A percentile compares a stretch with the other conserved stretches of the same genome.
These are phyloP conservation scores for Cymbopogon flexuosus DNA, from an alignment of 202 grass and related monocot genomes.

Conservation along the genomic window DNA sequence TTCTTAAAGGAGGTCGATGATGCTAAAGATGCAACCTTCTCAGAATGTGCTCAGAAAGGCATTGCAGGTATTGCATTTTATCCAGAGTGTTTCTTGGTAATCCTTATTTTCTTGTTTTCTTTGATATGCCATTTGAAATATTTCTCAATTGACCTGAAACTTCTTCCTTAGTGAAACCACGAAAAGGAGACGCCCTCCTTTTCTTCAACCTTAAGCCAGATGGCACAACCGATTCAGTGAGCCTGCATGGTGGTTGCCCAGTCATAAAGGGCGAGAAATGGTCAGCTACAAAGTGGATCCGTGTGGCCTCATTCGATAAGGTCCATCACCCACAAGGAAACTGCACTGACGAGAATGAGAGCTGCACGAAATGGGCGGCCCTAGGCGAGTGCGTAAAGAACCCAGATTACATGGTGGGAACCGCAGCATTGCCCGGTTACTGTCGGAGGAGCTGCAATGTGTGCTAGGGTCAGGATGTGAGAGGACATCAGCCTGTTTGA, in stretches of 20 bases:
- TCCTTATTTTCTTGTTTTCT: not conserved
- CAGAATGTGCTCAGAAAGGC: conserved; percentile 75
- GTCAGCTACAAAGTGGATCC: conserved; percentile 92
- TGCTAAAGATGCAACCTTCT: conserved; percentile 53
- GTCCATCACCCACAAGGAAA: conserved; percentile 47
- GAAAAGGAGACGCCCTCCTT: conserved; percentile 75
- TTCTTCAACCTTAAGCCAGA: conserved; percentile 88
- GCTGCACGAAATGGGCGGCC: conserved; percentile 60
- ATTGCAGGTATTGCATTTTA: conserved; percentile 54
- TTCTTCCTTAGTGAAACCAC: conserved; percentile 64
- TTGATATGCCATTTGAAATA: not conserved
- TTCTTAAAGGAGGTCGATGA: conserved; percentile 33
- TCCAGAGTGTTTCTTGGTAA: not conserved
- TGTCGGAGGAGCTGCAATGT: conserved; percentile 77
- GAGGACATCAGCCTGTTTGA: not conserved
- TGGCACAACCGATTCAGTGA: conserved; percentile 52
- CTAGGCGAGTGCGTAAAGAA: conserved; percentile 86
- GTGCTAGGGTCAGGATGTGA: conserved; percentile 43
- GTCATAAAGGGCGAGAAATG: conserved; percentile 88
- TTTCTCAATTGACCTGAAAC: conserved; percentile 12
- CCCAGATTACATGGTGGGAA: conserved; percentile 80
- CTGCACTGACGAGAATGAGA: conserved; percentile 69
- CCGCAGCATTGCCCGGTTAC: conserved; percentile 44
- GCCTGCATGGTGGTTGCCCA: conserved; percentile 71
- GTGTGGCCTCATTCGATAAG: conserved; percentile 76